Percentiles rank a stretch among this genome's conserved stretches.
Conservation (phyloP, 75 land plant genomes). For the Picea sitchensis region DNA sequence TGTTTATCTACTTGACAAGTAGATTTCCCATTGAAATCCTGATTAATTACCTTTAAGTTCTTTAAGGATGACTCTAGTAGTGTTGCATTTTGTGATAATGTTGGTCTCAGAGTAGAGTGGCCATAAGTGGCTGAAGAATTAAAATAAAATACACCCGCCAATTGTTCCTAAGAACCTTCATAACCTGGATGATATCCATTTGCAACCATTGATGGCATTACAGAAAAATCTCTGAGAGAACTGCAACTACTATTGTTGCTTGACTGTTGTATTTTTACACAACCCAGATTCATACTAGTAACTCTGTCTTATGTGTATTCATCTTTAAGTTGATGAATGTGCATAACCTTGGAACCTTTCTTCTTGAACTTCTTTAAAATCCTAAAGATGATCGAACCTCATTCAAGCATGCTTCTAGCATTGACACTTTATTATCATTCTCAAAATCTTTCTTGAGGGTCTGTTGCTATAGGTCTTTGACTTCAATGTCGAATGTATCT, state of each 20-base stretch:
- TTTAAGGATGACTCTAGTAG: neutral
- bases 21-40: constrained; percentile 6
- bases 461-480: neutral
- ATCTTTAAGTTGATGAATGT: constrained; percentile 1
- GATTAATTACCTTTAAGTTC: neutral
- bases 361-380: too few species aligned
- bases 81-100: neutral
- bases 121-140: neutral
- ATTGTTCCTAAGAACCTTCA: neutral
- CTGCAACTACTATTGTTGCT: constrained; percentile 4
- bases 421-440: constrained; percentile 15
- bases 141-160: neutral
- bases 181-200: neutral
- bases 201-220: neutral
- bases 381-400: constrained; percentile 25
- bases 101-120: neutral
- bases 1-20: neutral
- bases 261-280: neutral
- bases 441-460: neutral
- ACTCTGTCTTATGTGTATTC: neutral
- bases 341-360: neutral
- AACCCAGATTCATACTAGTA: neutral
- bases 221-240: neutral
- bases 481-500: constrained; percentile 5
- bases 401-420: constrained; percentile 27